Evolutionary conservation across 2,329 filamentous ascomycete species (phyloP).

Genomic region (Decorospora gaudefroyi): DNA sequence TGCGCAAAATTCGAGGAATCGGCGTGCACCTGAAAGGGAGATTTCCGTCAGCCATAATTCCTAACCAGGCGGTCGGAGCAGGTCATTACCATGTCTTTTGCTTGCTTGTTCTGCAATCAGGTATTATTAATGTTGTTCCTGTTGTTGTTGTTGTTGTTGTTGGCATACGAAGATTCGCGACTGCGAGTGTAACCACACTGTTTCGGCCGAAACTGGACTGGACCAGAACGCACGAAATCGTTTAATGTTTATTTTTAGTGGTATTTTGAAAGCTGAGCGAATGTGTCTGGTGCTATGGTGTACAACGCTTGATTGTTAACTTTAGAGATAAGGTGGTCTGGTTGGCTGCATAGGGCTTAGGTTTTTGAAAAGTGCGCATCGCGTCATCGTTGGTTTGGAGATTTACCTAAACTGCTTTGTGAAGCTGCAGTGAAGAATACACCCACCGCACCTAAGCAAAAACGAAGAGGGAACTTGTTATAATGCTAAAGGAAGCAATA

Average conservation of each 20-base stretch:
- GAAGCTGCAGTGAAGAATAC: too few species aligned
- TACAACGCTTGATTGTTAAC: conserved; percentile 4
- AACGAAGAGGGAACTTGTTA: too few species aligned
- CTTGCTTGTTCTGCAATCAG: not conserved
- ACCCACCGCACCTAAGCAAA: too few species aligned
- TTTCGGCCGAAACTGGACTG: too few species aligned
- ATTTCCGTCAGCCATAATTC: not conserved
- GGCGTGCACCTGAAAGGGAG: conserved; percentile 68
- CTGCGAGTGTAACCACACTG: not conserved
- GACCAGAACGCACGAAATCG: too few species aligned
- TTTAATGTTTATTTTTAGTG: too few species aligned
- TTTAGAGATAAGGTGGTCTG: not conserved
- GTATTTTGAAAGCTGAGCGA: too few species aligned
- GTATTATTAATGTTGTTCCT: too few species aligned
- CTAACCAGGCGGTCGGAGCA: not conserved
- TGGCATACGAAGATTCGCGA: too few species aligned
- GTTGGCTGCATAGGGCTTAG: conserved; percentile 9
- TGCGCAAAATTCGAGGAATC: conserved; percentile 74
- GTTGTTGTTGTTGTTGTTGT: not conserved
- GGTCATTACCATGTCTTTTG: conserved; percentile 1
- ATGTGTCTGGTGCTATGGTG: too few species aligned
- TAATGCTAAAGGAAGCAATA: too few species aligned
- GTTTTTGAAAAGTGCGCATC: conserved; percentile 9
- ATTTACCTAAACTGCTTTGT: conserved; percentile 2
- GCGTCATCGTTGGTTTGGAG: conserved; percentile 8